Base-by-base conservation (phyloP, 768 basidiomycete species). In the Pulveroboletus sp. region DNA sequence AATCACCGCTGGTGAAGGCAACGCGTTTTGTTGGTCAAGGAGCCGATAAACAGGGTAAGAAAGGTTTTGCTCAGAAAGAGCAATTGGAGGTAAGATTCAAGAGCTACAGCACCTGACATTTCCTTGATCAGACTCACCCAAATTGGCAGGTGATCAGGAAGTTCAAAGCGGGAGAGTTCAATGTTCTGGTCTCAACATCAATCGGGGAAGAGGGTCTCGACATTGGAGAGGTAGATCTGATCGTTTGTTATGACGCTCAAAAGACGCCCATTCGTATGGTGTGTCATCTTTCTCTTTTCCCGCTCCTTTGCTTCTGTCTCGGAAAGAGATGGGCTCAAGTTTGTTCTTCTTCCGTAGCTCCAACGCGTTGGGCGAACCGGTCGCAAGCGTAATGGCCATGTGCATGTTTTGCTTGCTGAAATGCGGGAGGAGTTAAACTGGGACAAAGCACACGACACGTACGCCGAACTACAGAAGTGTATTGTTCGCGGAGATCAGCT, bases 201-300 rank as follows among this genome's bases (percentile, higher is more conserved):
- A 92, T 99, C 47, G 96, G 96, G 18, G 96, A 99, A 70, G 96
- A 99, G 68, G 96, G 96, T 50, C 76, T 99, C 15, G 96, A 99
- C 66, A 99, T 99, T 48, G 96, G 96, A 30, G 94, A 96, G 65
- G 86, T 99, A 14, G 96, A 99, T 65, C 75, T 93, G 62, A 95
- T 97, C 49, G 74, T 97, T 42, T 97, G 94, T 61, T 99, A 98
- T 66, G 96, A 99, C 57, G 85, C 93, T 24, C 91, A 94, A 60
- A 96, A 95, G 73, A 91, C 91, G 1, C 88, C 94, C 1, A 93
- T 97, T 54, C 90, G 94, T 50, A 93, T 96, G 88, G 95, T 95
- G 66, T 45, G 82, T 55, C 21, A 39, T 35, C 32, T 30, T 50
- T 39, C 32, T 33, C 43, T 11, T 31, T 27, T 31, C 8, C 18